Evolutionary conservation across 2,329 filamentous ascomycete genomes (phyloP).

Genomic region (Leptographium procerum): DNA sequence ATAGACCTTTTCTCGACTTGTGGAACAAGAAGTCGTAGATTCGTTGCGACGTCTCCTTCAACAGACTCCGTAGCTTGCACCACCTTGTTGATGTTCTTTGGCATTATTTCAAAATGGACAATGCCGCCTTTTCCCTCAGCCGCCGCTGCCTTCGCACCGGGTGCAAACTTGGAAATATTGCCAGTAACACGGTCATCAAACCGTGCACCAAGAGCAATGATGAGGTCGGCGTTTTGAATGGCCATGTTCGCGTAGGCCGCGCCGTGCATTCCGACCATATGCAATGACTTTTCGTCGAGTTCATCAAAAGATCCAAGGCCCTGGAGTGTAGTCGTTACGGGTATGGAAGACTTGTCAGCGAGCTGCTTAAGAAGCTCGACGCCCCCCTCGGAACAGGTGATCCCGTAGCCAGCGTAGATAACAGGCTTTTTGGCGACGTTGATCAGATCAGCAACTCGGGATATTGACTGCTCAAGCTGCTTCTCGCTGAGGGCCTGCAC

Average conservation of each 20-base stretch:
- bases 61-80: slow-evolving; percentile 92
- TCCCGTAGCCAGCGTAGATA: slow-evolving; percentile 87
- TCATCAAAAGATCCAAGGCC: slow-evolving; percentile 89
- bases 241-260: slow-evolving; percentile 96
- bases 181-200: slow-evolving; percentile 94
- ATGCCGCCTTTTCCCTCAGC: slow-evolving; percentile 83
- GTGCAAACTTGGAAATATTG: slow-evolving; percentile 76
- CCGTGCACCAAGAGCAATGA: slow-evolving; percentile 84
- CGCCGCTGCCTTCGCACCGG: slow-evolving; percentile 74
- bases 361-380: slow-evolving; percentile 71
- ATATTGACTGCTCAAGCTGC: slow-evolving; percentile 63
- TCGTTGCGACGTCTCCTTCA: slow-evolving; percentile 79
- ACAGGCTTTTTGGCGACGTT: slow-evolving; percentile 88
- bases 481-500: slow-evolving; percentile 61
- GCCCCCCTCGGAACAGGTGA: slow-evolving; percentile 70
- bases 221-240: slow-evolving; percentile 92
- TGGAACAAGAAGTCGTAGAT: slow-evolving; percentile 65
- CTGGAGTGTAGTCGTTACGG: slow-evolving; percentile 91
- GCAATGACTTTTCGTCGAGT: slow-evolving; percentile 82
- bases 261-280: slow-evolving; percentile 99
- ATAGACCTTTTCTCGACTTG: slow-evolving; percentile 51
- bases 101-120: slow-evolving; percentile 95
- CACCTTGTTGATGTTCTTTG: slow-evolving; percentile 99
- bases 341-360: slow-evolving; percentile 82
- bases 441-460: slow-evolving; percentile 68